Evolutionary conservation across 169 alveolate species (phyloP).

Genomic region (Plasmodium yoelii): DNA sequence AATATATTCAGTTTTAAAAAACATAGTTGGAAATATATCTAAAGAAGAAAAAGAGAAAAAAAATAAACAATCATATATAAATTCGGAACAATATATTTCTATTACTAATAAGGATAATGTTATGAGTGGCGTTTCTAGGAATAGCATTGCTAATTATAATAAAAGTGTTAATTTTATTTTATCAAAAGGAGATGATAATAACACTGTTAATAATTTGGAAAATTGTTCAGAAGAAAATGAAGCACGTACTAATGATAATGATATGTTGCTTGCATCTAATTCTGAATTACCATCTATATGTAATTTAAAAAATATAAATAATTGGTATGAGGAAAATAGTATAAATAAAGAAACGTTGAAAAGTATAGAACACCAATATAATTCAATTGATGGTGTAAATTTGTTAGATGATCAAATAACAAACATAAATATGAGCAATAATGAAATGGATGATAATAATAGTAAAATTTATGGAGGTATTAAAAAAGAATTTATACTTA

Average conservation of each 20-base stretch:
- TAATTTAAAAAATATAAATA: not conserved
- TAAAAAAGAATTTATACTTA: not conserved
- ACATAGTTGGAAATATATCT: conserved; percentile 20
- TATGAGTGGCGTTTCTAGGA: not conserved
- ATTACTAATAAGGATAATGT: not conserved
- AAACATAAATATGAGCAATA: not conserved
- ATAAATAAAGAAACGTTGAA: not conserved
- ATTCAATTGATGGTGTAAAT: not conserved
- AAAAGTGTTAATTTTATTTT: conserved; percentile 28
- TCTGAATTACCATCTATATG: not conserved
- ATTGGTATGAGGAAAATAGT: not conserved
- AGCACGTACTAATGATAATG: not conserved
- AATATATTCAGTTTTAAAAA: conserved; percentile 27
- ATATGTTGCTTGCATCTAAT: not conserved
- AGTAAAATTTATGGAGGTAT: not conserved
- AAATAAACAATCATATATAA: not conserved
- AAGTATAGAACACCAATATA: not conserved
- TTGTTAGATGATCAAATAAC: not conserved
- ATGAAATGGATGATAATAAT: not conserved
- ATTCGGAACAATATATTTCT: not conserved
- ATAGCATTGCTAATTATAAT: not conserved
- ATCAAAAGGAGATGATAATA: conserved; percentile 5
- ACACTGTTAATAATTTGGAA: not conserved
- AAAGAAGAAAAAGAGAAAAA: not conserved
- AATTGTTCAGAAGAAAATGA: not conserved